Evolutionary conservation across 2,329 filamentous ascomycete genomes (phyloP).

Genomic region (Bipolaris victoriae): DNA sequence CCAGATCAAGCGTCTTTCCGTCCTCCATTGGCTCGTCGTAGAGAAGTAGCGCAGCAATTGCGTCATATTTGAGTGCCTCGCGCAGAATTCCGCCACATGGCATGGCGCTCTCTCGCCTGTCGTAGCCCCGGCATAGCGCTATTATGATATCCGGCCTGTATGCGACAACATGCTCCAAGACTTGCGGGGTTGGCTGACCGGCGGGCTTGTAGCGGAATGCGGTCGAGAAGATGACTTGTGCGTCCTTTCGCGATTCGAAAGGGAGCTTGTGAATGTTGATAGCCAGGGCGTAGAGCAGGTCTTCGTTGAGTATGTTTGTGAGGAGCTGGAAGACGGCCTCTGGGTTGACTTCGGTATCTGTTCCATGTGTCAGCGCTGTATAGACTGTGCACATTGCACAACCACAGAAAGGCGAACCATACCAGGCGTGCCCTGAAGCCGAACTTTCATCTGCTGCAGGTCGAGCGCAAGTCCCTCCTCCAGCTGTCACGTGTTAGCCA

Average conservation of each 20-base stretch:
- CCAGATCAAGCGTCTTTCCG: slow-evolving; percentile 76
- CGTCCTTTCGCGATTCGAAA: slow-evolving; percentile 95
- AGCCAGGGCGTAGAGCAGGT: slow-evolving; percentile 84
- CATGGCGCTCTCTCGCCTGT: slow-evolving; percentile 87
- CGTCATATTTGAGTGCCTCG: slow-evolving; percentile 89
- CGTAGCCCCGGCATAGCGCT: slow-evolving; percentile 87
- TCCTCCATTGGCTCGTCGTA: slow-evolving; percentile 84
- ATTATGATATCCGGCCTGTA: slow-evolving; percentile 86
- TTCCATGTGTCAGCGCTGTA: slow-evolving; percentile 21
- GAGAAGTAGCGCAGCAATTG: slow-evolving; percentile 86
- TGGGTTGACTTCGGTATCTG: slow-evolving; percentile 84
- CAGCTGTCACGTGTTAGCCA: slow-evolving; percentile 60
- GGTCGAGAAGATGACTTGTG: slow-evolving; percentile 93
- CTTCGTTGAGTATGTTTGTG: slow-evolving; percentile 83
- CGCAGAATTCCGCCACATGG: slow-evolving; percentile 88
- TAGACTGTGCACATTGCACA: not conserved
- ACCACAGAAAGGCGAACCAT: slow-evolving; percentile 24
- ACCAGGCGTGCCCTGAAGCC: slow-evolving; percentile 94
- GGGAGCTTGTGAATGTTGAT: slow-evolving; percentile 82
- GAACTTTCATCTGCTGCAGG: slow-evolving; percentile 87
- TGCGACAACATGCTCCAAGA: slow-evolving; percentile 86
- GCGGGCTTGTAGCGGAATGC: slow-evolving; percentile 87
- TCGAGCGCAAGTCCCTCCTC: slow-evolving; percentile 86
- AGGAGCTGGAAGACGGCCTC: slow-evolving; percentile 89
- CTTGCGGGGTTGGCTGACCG: slow-evolving; percentile 75